These are phyloP conservation scores for Davidsoniella australis DNA, from an alignment of 2,329 filamentous ascomycete genomes.

Conservation along the genomic window DNA sequence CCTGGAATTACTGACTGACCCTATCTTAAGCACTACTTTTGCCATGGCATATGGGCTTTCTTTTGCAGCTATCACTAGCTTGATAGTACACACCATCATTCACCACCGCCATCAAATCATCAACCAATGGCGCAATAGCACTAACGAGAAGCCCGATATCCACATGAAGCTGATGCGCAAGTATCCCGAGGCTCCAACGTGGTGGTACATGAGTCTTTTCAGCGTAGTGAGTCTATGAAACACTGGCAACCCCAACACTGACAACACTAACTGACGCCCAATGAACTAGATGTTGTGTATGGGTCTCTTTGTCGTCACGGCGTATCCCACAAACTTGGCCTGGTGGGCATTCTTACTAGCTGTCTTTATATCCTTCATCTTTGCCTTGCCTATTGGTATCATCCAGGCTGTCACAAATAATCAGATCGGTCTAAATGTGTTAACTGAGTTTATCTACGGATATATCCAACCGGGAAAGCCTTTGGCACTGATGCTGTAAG, in stretches of 20 bases:
- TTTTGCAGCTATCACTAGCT: conserved; percentile 52
- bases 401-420: conserved; percentile 55
- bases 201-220: conserved; percentile 47
- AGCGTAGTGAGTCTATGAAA: conserved; percentile 26
- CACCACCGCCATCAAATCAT: conserved; percentile 52
- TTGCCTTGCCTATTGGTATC: conserved; percentile 50
- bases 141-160: conserved; percentile 41
- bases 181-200: conserved; percentile 44
- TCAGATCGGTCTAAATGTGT: conserved; percentile 55
- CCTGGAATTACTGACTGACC: no score
- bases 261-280: conserved; percentile 1
- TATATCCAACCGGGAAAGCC: conserved; percentile 60
- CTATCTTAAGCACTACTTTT: conserved; percentile 43
- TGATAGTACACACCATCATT: conserved; percentile 50
- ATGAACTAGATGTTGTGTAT: conserved; percentile 31
- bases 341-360: conserved; percentile 60
- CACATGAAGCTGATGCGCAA: conserved; percentile 48
- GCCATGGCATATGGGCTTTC: conserved; percentile 53
- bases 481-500: conserved; percentile 54
- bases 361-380: conserved; percentile 44
- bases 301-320: conserved; percentile 37
- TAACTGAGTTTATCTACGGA: conserved; percentile 58
- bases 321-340: conserved; percentile 47
- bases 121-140: conserved; percentile 42
- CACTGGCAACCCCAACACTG: background rate